Evolutionary conservation across 768 basidiomycete genomes (phyloP), one percentile per base, ranked within the genome.

Genomic region (Serendipita sp.): DNA sequence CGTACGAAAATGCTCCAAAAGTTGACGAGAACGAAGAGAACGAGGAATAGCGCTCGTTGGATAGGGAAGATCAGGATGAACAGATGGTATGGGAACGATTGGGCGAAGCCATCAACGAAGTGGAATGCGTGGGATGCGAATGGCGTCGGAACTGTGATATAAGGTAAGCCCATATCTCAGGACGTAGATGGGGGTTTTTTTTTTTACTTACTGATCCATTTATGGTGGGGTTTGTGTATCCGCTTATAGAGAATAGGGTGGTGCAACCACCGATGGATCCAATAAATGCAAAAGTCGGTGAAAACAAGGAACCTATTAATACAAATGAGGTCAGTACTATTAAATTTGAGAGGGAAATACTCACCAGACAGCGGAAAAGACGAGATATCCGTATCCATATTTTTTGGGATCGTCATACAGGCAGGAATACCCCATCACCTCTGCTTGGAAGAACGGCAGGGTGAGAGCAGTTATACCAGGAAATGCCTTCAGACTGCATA

Each of bases 101-200:
- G 96, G 31, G 85, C 72, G 72, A 89, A 98, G 1, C 96, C 96
- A 73, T 99, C 96, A 23, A 97, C 75, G 0, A 91, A 91, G 74
- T 99, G 92, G 83, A 99, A 99, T 0, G 96, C 96, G 71, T 97
- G 88, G 27, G 95, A 95, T 36, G 96, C 90, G 70, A 91, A 99
- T 0, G 96, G 96, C 0, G 96, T 96, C 3, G 96, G 94, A 66
- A 99, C 93, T 96, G 70, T 16, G 27, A 16, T 52, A 23, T 10
- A 31, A 23, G 3, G 55, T 60, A 23, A 60, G 55, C n/a, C 1
- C 16, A 52, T 6, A 31, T 10, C 48, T n/a, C 23, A 5, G 10
- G 55, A 4, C 27, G 2, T 4, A 34, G 1, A 60, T n/a, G 13
- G 37, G 4, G 36, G 29, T 23, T 23, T 23, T 23, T 23, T 23